These are phyloP conservation scores for Lasiosphaeria miniovina DNA, from an alignment of 495 filamentous ascomycete species.

Conservation along the genomic window DNA sequence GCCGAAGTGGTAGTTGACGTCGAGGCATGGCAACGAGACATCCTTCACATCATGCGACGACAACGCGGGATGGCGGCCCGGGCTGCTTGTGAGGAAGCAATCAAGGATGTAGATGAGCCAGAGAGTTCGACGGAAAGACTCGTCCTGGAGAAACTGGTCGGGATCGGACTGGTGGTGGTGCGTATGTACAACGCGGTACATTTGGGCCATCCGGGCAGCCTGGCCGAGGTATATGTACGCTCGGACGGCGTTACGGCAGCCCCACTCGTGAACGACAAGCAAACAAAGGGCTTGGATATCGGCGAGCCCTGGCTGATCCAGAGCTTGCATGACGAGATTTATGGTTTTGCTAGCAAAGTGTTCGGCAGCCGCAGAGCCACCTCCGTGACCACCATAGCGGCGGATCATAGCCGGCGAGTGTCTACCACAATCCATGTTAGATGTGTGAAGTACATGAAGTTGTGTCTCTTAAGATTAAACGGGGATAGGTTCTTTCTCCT, in stretches of 20 bases:
- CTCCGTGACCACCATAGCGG: conserved; percentile 46
- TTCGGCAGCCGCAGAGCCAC: conserved; percentile 42
- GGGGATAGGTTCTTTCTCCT: no score
- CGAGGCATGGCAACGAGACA: conserved; percentile 46
- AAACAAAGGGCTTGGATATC: conserved; percentile 53
- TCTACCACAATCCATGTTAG: conserved; percentile 22
- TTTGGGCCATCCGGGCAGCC: conserved; percentile 50
- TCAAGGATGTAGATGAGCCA: conserved; percentile 54
- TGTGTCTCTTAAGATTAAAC: neutral
- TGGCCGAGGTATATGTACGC: conserved; percentile 53
- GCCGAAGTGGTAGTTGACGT: conserved; percentile 50
- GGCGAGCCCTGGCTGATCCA: conserved; percentile 48
- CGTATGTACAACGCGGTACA: conserved; percentile 48
- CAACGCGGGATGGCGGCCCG: conserved; percentile 48
- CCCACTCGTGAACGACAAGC: conserved; percentile 52
- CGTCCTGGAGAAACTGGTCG: conserved; percentile 50
- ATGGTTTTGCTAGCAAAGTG: conserved; percentile 50
- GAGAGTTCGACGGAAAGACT: conserved; percentile 49
- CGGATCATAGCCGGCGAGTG: conserved; percentile 49
- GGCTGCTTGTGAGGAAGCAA: conserved; percentile 53
- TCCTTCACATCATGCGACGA: conserved; percentile 45
- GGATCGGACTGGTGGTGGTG: conserved; percentile 43
- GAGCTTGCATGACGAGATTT: conserved; percentile 42
- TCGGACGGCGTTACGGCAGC: conserved; percentile 48
- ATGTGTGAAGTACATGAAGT: neutral